These are phyloP conservation scores for Cicer pinnatifidum DNA, from an alignment of 306 rosid species.

Conservation along the genomic window DNA sequence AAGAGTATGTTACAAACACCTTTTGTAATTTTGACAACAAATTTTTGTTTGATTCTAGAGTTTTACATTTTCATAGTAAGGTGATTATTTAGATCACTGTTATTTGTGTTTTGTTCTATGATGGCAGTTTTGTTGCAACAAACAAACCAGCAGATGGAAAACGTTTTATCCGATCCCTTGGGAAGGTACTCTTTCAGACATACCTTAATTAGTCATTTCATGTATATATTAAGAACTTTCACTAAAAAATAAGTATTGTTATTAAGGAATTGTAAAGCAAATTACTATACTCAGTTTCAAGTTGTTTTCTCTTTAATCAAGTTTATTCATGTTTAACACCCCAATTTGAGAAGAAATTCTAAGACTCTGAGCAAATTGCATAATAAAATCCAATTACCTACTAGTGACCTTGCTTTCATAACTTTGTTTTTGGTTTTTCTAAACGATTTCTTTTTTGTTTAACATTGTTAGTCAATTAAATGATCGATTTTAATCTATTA, in stretches of 20 bases:
- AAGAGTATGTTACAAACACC: not conserved
- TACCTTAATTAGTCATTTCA: not conserved
- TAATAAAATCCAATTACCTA: too few relatives aligned
- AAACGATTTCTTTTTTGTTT: too few relatives aligned
- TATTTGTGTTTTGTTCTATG: constrained; percentile 33
- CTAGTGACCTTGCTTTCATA: too few relatives aligned
- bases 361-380: too few relatives aligned
- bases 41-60: not conserved
- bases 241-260: not conserved
- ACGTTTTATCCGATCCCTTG: constrained; percentile 73
- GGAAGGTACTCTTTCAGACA: constrained; percentile 63
- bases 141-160: constrained; percentile 85
- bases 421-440: too few relatives aligned
- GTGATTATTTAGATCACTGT: constrained; percentile 17
- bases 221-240: constrained; percentile 22
- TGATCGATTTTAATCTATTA: too few relatives aligned
- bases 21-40: not conserved
- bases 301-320: not conserved
- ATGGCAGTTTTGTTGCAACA: constrained; percentile 71
- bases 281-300: not conserved
- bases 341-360: too few relatives aligned
- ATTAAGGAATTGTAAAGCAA: too few relatives aligned
- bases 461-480: too few relatives aligned
- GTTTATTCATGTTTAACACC: not conserved
- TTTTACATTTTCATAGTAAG: constrained; percentile 21